Evolutionary conservation across 768 basidiomycete species (phyloP), one percentile per base, ranked within the genome.

Genomic region (Boletus reticuloceps): DNA sequence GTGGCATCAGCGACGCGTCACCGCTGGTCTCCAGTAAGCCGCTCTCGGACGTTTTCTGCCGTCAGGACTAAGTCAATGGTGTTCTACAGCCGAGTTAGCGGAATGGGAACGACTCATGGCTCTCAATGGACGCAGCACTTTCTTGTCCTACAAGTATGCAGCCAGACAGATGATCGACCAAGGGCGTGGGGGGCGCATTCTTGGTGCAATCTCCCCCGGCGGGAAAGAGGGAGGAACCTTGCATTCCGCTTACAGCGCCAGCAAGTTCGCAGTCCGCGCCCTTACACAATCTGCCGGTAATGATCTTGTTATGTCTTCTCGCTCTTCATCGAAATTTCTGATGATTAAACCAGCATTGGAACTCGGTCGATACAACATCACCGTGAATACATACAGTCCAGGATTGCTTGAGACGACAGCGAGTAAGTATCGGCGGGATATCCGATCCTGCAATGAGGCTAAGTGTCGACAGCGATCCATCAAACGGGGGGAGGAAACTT

Each of bases 61-160:
- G 1, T 17, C 0, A 20, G 14, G 8, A 25, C 20, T 48, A 25
- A 56, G 22, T 4, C 10, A 3, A 20, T 4, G 10, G 2, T 44
- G 22, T 44, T 19, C 22, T 19, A 5, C 27, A 54, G 49, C 38
- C 6, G 32, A 13, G 4, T 36, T 48, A 7, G n/a, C 39, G 4
- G 46, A 38, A 0, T 60, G 59, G 59, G 53, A 60, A 9, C 46
- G 19, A 2, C 9, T 49, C 11, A 53, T 60, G 43, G 58, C 41
- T 4, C 14, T 85, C 62, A 86, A 87, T 59, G 71, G 76, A 56
- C 76, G 79, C 47, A 82, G 83, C 43, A 68, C 76, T 7, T 84
- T 81, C 71, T 29, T 29, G 29, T 29, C 29, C 29, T 29, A 29
- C 29, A 29, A 29, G 29, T 29, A 29, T 9, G 29, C 29, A 9